Evolutionary conservation across 345 rosid species (phyloP).

Genomic region (Salix dunnii): DNA sequence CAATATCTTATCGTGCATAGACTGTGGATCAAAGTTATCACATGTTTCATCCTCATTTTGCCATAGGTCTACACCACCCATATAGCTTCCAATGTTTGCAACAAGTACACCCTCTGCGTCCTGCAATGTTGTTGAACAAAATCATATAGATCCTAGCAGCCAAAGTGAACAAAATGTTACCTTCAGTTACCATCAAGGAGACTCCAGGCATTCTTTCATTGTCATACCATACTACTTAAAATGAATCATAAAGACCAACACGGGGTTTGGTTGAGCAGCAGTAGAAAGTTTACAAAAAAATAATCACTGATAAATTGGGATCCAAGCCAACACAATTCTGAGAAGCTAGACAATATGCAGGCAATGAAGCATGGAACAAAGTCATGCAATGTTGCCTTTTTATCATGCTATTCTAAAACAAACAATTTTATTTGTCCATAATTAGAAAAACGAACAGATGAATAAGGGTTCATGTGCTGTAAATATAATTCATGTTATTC

Average conservation of each 20-base stretch:
- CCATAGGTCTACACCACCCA: slow-evolving; percentile 95
- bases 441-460: not conserved
- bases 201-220: not conserved
- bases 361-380: not conserved
- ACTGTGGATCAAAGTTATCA: slow-evolving; percentile 63
- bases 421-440: not conserved
- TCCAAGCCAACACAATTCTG: not conserved
- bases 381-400: not conserved
- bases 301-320: not conserved
- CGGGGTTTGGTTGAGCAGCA: not conserved
- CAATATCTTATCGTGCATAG: slow-evolving; percentile 68
- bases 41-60: slow-evolving; percentile 71
- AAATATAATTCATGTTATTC: not conserved
- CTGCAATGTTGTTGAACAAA: slow-evolving; percentile 30
- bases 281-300: too few relatives aligned
- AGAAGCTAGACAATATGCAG: not conserved
- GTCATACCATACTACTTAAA: not conserved
- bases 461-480: not conserved
- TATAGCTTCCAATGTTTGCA: slow-evolving; percentile 80
- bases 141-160: not conserved
- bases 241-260: not conserved
- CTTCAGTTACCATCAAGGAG: not conserved
- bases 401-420: not conserved
- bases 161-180: not conserved
- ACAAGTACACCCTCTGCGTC: slow-evolving; percentile 77